phyloP scores from a whole-genome alignment of 805 yeast genomes.

The Metschnikowia peoriensis region DNA sequence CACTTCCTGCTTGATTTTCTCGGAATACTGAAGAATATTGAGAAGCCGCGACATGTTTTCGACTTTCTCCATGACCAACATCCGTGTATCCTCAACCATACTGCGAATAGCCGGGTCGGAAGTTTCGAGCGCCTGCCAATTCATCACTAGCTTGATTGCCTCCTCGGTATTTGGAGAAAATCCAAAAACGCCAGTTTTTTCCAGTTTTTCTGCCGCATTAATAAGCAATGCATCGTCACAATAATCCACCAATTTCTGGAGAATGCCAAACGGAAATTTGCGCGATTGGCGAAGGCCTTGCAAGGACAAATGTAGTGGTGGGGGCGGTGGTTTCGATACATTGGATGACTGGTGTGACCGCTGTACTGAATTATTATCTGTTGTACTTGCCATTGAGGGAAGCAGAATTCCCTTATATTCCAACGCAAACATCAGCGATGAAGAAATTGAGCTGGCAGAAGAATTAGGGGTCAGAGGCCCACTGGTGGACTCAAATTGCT shows the following conservation, averaged over 20 bases:
- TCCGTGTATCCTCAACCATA: constrained; percentile 66
- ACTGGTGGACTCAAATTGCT: constrained; percentile 11
- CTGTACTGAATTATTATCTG: no score
- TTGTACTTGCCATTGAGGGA: background rate
- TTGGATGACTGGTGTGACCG: no score
- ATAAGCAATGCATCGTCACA: constrained; percentile 74
- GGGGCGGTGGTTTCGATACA: background rate
- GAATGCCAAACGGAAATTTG: constrained; percentile 62
- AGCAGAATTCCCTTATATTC: constrained; percentile 63
- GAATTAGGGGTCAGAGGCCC: constrained; percentile 19
- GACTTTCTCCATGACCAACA: constrained; percentile 59
- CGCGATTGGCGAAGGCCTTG: constrained; percentile 33
- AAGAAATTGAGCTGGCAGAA: constrained; percentile 19
- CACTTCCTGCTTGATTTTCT: constrained; percentile 74
- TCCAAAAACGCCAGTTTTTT: constrained; percentile 31
- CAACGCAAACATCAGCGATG: constrained; percentile 21
- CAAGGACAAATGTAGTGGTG: constrained; percentile 23
- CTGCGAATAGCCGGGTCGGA: constrained; percentile 63
- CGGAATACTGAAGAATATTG: constrained; percentile 70
- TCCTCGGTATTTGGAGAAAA: constrained; percentile 61
- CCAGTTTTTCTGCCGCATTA: constrained; percentile 62
- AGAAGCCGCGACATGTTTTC: constrained; percentile 69
- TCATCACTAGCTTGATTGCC: constrained; percentile 49
- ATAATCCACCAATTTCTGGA: constrained; percentile 56
- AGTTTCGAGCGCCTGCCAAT: constrained; percentile 47